These are phyloP conservation scores for Suillus occidentalis DNA, from an alignment of 768 basidiomycete species.

Conservation along the genomic window DNA sequence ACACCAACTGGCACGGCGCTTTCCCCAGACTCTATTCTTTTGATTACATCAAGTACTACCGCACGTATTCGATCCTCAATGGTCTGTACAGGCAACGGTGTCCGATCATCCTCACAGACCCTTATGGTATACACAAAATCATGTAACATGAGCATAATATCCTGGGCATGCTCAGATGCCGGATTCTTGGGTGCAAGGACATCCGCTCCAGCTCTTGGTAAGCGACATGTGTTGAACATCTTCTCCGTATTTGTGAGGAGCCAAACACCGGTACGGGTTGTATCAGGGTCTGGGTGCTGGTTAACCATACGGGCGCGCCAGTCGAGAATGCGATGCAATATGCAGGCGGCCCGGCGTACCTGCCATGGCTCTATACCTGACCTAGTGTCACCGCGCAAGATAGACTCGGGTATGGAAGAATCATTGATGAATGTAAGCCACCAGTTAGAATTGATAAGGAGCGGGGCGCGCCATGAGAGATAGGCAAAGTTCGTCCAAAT, in stretches of 20 bases:
- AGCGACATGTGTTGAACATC: constrained; percentile 77
- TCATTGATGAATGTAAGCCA: constrained; percentile 89
- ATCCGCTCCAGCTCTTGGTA: constrained; percentile 71
- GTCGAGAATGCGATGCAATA: constrained; percentile 67
- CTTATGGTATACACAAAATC: constrained; percentile 81
- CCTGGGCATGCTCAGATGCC: constrained; percentile 33
- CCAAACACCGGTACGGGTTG: constrained; percentile 78
- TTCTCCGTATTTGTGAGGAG: constrained; percentile 53
- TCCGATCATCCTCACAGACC: constrained; percentile 48
- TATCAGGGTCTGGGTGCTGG: constrained; percentile 68
- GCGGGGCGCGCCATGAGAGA: constrained; percentile 81
- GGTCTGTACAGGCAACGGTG: constrained; percentile 34
- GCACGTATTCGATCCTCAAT: constrained; percentile 48
- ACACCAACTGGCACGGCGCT: constrained; percentile 61
- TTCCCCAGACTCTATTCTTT: constrained; percentile 52
- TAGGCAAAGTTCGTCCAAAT: constrained; percentile 91
- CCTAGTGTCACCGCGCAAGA: constrained; percentile 23
- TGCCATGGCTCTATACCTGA: constrained; percentile 77
- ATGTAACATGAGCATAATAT: constrained; percentile 65
- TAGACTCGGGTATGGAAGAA: constrained; percentile 49
- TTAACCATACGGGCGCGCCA: constrained; percentile 69
- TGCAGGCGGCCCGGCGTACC: constrained; percentile 79
- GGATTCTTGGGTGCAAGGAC: constrained; percentile 51
- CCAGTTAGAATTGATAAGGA: constrained; percentile 93
- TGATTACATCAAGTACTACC: constrained; percentile 57